Evolutionary conservation across 768 basidiomycete genomes (phyloP), one percentile per base, ranked within the genome.

Genomic region (Suillus americanus): DNA sequence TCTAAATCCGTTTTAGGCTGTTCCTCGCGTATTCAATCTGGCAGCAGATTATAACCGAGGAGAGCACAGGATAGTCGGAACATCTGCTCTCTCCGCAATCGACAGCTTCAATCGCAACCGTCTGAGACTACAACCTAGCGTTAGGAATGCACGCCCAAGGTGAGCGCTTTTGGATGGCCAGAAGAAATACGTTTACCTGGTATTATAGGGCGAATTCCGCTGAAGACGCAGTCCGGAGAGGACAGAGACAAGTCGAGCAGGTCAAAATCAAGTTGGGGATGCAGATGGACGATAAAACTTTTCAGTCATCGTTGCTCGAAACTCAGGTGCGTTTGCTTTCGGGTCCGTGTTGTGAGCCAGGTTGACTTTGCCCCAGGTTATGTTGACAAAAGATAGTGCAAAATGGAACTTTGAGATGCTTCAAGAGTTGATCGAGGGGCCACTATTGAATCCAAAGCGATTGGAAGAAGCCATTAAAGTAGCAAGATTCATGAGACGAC

Each of bases 391-490:
- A 72, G 96, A 98, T 68, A 87, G 92, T 66, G 85, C 86, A 6
- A 95, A 92, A 70, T 99, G 97, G 97, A 92, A 91, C 69, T 94
- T 91, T 72, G 95, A 98, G 13, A 85, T 88, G 23, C 80, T 99
- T 61, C 86, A 92, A 68, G 95, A 96, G 46, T 80, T 98, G 10
- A 84, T 98, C 35, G 95, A 99, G 69, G 97, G 97, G 0, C 95
- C 97, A 2, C 78, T 99, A 63, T 81, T 95, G 55, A 97, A 95
- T 70, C 89, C 94, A 2, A 93, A 93, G 72, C 83, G 97, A 43
- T 83, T 99, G 74, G 97, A 99, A 72, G 97, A 99, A 77, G 94
- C 94, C 3, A 92, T 97, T 72, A 91, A 89, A 72, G 94, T 89
- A 16, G 89, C 92, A 14, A 88, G 92, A 68, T 97, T 96, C 69